phyloP scores from a whole-genome alignment of 1,139 yeast genomes.

The Barnettozyma hawaiiensis region DNA sequence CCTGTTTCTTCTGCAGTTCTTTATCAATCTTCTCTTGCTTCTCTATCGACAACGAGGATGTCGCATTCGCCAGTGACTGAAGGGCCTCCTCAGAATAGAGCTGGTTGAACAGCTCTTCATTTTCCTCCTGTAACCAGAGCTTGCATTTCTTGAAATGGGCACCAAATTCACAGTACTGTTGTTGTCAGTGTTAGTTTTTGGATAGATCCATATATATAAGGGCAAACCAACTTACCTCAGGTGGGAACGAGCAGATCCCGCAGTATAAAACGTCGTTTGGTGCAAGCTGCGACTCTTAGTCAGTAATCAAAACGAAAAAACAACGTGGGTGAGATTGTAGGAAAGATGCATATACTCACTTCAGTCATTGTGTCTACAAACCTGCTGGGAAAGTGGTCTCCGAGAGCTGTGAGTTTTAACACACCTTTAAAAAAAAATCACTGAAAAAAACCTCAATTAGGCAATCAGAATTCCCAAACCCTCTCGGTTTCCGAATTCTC shows the following conservation, averaged over 20 bases:
- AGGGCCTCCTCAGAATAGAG: constrained; percentile 54
- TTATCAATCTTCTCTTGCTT: constrained; percentile 78
- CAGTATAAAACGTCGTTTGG: constrained; percentile 61
- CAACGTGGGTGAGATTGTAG: no score
- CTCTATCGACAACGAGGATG: constrained; percentile 37
- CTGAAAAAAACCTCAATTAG: no score
- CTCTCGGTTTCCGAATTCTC: no score
- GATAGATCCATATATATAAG: no score
- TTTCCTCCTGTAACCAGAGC: constrained; percentile 64
- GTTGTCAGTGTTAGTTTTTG: constrained; percentile 1
- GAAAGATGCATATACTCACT: neutral
- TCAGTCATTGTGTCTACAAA: no score
- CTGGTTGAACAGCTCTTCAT: constrained; percentile 50
- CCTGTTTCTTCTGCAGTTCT: constrained; percentile 79
- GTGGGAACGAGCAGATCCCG: constrained; percentile 81
- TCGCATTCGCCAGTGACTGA: constrained; percentile 18
- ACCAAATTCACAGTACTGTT: constrained; percentile 80
- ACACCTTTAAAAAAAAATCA: no score
- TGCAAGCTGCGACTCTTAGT: constrained; percentile 6
- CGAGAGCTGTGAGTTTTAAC: no score
- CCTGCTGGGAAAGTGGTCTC: no score
- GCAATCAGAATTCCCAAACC: no score
- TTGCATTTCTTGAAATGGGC: constrained; percentile 77
- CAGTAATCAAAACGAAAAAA: no score
- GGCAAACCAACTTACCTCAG: constrained; percentile 54